Percentiles rank a stretch among this genome's conserved stretches.
phyloP scores from a whole-genome alignment of 2,329 filamentous ascomycete genomes.

The Ceratocystis cubensis region DNA sequence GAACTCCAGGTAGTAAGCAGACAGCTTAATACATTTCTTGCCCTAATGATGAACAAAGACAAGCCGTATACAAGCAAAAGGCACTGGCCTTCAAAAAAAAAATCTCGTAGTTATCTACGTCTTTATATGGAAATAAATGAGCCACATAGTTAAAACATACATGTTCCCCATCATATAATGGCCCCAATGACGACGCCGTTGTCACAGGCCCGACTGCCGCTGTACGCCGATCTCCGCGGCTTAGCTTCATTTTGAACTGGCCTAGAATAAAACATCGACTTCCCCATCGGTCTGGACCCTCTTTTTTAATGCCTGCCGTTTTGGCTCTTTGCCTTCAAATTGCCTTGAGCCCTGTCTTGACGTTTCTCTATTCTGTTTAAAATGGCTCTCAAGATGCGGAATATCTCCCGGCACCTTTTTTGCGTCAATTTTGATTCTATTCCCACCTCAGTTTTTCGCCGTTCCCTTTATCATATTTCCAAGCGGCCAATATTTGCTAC shows the following conservation, averaged over 20 bases:
- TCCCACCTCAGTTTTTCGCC: not conserved
- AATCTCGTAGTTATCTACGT: not conserved
- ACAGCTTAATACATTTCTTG: not conserved
- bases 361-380: not conserved
- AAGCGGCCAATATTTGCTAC: not conserved
- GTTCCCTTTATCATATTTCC: not conserved
- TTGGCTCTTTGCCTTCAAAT: not conserved
- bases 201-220: not conserved
- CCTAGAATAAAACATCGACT: not conserved
- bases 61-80: not conserved
- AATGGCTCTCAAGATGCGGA: not conserved
- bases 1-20: not conserved
- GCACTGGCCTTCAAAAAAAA: not conserved
- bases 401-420: not conserved
- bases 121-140: not conserved
- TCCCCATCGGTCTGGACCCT: not conserved
- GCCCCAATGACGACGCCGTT: not conserved
- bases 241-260: not conserved
- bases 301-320: not conserved
- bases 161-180: not conserved
- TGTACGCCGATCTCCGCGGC: constrained; percentile 14
- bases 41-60: not conserved
- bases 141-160: not conserved
- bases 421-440: constrained; percentile 5
- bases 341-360: not conserved